Percentiles rank a stretch among this genome's conserved stretches.
These are phyloP conservation scores for Macadamia integrifolia DNA, from an alignment of 164 flowering plant genomes.

Conservation along the genomic window DNA sequence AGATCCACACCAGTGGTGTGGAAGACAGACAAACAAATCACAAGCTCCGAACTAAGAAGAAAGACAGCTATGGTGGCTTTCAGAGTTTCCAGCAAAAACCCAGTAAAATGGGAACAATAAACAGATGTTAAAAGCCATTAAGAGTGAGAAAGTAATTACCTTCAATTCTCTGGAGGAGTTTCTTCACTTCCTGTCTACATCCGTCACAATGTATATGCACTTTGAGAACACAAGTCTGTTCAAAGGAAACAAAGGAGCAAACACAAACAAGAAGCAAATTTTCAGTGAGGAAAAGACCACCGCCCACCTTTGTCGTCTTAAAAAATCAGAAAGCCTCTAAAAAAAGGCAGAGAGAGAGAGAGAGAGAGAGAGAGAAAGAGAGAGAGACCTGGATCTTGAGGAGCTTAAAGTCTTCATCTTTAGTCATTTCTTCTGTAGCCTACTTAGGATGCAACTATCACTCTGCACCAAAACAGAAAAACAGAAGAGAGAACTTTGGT, in stretches of 20 bases:
- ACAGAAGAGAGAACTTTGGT: background rate
- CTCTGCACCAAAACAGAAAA: conserved; percentile 13
- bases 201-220: conserved; percentile 68
- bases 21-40: no score
- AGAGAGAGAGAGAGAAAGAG: conserved; percentile 10
- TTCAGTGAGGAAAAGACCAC: conserved; percentile 16
- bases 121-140: background rate
- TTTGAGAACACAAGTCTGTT: conserved; percentile 55
- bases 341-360: background rate
- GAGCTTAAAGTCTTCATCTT: conserved; percentile 75
- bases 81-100: background rate
- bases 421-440: conserved; percentile 49
- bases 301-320: conserved; percentile 5
- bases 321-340: background rate
- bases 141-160: conserved; percentile 26
- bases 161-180: conserved; percentile 66
- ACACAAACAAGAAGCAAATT: conserved; percentile 8
- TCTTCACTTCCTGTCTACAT: conserved; percentile 69
- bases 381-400: conserved; percentile 74
- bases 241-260: conserved; percentile 1
- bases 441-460: conserved; percentile 11
- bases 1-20: no score
- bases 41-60: no score
- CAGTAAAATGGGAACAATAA: background rate
- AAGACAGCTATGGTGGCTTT: background rate